Conservation (phyloP, 73 alveolate genomes). For the Uronychia binucleata region DNA sequence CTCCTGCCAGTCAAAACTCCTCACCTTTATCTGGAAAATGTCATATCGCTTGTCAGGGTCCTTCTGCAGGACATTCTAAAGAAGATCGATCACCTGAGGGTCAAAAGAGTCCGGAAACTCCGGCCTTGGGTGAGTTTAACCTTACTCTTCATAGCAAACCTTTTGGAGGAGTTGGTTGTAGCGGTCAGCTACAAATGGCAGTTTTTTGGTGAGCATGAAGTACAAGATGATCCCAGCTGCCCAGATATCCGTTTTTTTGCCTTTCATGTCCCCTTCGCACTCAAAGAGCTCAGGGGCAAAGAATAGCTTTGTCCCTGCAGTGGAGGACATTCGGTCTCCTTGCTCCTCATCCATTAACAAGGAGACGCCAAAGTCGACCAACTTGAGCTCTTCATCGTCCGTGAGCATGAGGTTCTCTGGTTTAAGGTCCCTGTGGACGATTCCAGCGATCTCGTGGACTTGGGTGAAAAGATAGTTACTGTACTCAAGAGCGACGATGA, state of each 20-base stretch:
- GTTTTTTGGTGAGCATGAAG: not conserved
- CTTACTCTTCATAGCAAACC: not conserved
- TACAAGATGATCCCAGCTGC: not conserved
- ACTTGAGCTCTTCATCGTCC: not conserved
- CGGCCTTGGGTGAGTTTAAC: not conserved
- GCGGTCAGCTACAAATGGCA: not conserved
- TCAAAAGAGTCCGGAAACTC: not conserved
- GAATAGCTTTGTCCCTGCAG: not conserved
- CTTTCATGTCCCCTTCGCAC: not conserved
- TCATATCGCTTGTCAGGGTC: not conserved
- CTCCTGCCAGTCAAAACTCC: too few relatives aligned
- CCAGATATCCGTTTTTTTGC: not conserved
- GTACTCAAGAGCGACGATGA: not conserved
- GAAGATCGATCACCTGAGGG: not conserved
- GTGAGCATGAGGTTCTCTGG: conserved; percentile 72
- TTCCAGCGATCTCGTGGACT: not conserved
- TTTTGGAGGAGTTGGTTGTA: not conserved
- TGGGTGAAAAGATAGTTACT: not conserved
- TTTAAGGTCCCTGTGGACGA: conserved; percentile 75
- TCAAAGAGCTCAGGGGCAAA: not conserved
- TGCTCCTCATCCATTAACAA: not conserved
- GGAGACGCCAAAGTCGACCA: not conserved
- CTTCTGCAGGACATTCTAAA: not conserved
- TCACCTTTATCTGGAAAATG: not conserved
- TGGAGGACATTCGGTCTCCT: not conserved